Evolutionary conservation across 176 grass and related monocot genomes (phyloP).

Genomic region (Chrysopogon serrulatus): DNA sequence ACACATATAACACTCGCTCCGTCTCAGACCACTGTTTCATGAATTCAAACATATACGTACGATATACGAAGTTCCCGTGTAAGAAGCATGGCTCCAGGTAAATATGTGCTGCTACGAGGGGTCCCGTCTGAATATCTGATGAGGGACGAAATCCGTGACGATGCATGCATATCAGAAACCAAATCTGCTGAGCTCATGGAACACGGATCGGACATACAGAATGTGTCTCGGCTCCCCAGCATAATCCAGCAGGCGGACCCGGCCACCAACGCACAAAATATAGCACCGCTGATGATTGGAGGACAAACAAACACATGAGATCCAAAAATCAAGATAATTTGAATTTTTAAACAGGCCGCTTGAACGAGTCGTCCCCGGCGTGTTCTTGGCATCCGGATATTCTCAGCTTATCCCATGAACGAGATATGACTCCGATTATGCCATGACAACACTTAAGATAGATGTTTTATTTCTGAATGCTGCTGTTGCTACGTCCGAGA

Average conservation of each 20-base stretch:
- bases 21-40: no score
- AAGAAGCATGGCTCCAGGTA: neutral
- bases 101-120: neutral
- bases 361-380: constrained; percentile 32
- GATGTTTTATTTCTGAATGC: neutral
- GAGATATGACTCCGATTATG: neutral
- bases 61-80: no score
- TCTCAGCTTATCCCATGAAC: constrained; percentile 1
- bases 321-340: neutral
- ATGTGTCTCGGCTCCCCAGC: no score
- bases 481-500: neutral
- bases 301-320: neutral
- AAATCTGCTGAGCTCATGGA: neutral
- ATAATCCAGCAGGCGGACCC: neutral
- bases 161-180: neutral
- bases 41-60: no score
- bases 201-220: neutral
- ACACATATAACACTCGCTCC: no score
- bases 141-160: neutral
- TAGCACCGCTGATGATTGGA: neutral
- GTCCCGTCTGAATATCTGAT: neutral
- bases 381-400: constrained; percentile 16
- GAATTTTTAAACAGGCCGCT: neutral
- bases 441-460: neutral
- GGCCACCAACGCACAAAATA: neutral